These are phyloP conservation scores for Globisporangium splendens DNA, from an alignment of 352 stramenopile species.

Conservation along the genomic window DNA sequence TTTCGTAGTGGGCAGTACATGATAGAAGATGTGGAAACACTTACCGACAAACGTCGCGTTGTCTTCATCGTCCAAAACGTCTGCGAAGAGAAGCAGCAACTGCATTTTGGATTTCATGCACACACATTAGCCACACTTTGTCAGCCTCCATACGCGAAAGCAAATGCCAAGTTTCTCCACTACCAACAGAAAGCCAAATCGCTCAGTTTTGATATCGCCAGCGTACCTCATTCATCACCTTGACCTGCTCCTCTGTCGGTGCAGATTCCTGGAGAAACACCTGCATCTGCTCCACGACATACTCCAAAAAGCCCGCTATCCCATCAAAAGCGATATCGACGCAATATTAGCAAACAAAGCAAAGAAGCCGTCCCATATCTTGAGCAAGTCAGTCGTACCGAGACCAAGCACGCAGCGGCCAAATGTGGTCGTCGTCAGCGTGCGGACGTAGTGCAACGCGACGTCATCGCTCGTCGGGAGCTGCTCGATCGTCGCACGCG, in stretches of 20 bases:
- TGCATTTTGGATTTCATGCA: conserved; percentile 8
- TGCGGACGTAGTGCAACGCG: conserved; percentile 15
- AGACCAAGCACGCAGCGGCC: conserved; percentile 75
- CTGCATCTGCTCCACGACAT: conserved; percentile 40
- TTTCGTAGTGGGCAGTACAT: neutral
- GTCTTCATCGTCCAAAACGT: conserved; percentile 70
- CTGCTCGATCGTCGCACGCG: conserved; percentile 7
- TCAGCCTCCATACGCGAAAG: too few relatives aligned
- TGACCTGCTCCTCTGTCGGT: conserved; percentile 26
- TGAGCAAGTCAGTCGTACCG: conserved; percentile 25
- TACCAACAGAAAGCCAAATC: too few relatives aligned
- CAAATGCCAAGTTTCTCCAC: too few relatives aligned
- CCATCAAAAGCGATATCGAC: neutral
- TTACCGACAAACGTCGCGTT: conserved; percentile 74
- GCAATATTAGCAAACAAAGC: neutral
- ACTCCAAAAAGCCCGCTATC: conserved; percentile 65
- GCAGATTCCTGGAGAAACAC: conserved; percentile 30
- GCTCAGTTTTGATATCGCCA: too few relatives aligned
- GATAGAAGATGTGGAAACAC: conserved; percentile 1
- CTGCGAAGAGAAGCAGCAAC: conserved; percentile 45
- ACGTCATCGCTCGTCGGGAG: neutral
- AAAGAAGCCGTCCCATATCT: neutral
- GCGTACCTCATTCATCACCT: conserved; percentile 40
- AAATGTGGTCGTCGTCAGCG: conserved; percentile 35
- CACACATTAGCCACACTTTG: neutral